A percentile compares a stretch with the other conserved stretches of the same genome.
phyloP scores from a whole-genome alignment of 345 rosid species.

The Orychophragmus violaceus region DNA sequence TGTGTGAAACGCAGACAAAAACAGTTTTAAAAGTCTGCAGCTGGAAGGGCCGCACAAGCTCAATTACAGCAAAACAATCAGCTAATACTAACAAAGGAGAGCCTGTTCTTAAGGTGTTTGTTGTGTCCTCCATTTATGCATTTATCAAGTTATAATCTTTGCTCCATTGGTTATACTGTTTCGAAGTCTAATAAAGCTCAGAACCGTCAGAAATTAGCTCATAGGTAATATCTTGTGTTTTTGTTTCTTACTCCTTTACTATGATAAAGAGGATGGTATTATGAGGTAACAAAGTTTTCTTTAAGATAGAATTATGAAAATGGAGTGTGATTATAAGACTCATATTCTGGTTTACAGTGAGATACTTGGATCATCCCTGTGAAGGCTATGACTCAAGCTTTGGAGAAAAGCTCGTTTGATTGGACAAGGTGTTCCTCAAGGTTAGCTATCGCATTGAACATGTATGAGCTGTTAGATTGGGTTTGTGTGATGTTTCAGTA shows the following conservation, averaged over 20 bases:
- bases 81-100: conserved; percentile 62
- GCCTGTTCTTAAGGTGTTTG: conserved; percentile 80
- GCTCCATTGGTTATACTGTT: too few relatives aligned
- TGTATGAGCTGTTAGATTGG: not conserved
- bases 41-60: conserved; percentile 87
- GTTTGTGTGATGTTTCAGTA: not conserved
- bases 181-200: too few relatives aligned
- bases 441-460: not conserved
- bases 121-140: not conserved
- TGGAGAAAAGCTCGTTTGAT: too few relatives aligned
- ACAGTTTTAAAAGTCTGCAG: conserved; percentile 79
- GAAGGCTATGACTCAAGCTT: too few relatives aligned
- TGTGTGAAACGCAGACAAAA: conserved; percentile 55
- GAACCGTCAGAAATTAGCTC: too few relatives aligned
- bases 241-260: too few relatives aligned
- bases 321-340: too few relatives aligned
- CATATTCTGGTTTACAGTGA: not conserved
- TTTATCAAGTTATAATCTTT: not conserved
- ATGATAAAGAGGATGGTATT: conserved; percentile 57
- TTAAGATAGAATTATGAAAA: too few relatives aligned
- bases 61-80: conserved; percentile 64
- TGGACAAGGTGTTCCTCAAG: too few relatives aligned
- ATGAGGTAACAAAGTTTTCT: conserved; percentile 34
- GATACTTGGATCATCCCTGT: too few relatives aligned
- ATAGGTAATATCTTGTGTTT: too few relatives aligned